Evolutionary conservation across 441 rosid species (phyloP), one percentile per base, ranked within the genome.

Genomic region (Pelargonium australe): DNA sequence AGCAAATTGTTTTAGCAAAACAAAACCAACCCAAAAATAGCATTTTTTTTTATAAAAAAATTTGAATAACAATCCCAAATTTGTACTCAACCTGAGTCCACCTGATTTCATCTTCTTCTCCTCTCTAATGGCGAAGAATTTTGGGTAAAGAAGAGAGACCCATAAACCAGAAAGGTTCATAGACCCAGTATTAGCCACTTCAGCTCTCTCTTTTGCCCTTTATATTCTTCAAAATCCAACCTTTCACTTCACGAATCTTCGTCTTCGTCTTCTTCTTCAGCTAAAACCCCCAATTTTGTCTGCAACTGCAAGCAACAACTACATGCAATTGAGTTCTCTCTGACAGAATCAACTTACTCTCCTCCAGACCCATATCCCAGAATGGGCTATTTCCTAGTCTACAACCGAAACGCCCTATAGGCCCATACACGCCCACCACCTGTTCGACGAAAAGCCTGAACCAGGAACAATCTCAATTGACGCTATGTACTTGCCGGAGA

Each of bases 401-500:
- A 1, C 31, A 25, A 25, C 31, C 31, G 31, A 25, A 25, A 1
- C 31, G 31, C 31, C 2, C 31, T 13, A 4, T 49, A 49, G 57
- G 0, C 12, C 12, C 9, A 1, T 44, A 44, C 11, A 11, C 55
- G 55, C 55, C 11, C 55, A 12, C 55, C 55, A 47, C 55, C 14
- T 47, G 55, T 47, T 47, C 55, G 55, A 47, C 55, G 55, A 47
- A 47, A 47, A 12, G 13, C 55, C 14, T 47, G 55, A 12, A 47
- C 55, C 57, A 51, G 19, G 14, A 13, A 51, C 5, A n/a, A n/a
- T 7, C 57, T 51, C 4, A 51, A 51, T 51, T n/a, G 17, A 7
- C 57, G 17, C 57, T n/a, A 47, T 90, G 97, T 91, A 88, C 74
- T 65, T 87, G 45, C 81, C 97, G 28, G 97, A 95, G 70, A 91